Conservation (phyloP, 2,329 filamentous ascomycete genomes). For the Simplicillium aogashimaense region DNA sequence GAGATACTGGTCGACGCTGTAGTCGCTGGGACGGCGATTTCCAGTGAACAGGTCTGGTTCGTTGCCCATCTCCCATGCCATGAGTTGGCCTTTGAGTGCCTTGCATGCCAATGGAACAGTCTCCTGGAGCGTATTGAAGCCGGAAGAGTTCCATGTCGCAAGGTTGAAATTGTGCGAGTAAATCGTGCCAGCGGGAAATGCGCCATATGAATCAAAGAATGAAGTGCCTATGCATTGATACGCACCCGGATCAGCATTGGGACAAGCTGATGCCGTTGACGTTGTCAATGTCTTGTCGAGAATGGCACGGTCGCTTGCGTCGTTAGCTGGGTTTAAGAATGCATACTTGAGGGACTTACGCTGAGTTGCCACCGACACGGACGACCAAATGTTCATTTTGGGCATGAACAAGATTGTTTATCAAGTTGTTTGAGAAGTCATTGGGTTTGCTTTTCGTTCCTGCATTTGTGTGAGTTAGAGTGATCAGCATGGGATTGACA, state of each 20-base stretch:
- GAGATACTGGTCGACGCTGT: slow-evolving; percentile 8
- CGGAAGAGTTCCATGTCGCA: slow-evolving; percentile 12
- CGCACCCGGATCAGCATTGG: slow-evolving; percentile 12
- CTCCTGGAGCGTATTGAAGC: slow-evolving; percentile 11
- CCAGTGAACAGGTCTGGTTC: slow-evolving; percentile 13
- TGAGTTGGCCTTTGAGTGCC: slow-evolving; percentile 12
- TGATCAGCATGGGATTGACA: not conserved
- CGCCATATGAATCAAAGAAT: slow-evolving; percentile 14
- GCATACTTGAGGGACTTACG: slow-evolving; percentile 4
- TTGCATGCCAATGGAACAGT: slow-evolving; percentile 14
- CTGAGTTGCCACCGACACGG: slow-evolving; percentile 12
- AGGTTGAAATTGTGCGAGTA: slow-evolving; percentile 15
- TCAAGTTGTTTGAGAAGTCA: slow-evolving; percentile 10
- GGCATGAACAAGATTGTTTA: slow-evolving; percentile 9
- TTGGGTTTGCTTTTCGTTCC: slow-evolving; percentile 8
- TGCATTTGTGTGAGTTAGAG: not conserved
- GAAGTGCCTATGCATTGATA: slow-evolving; percentile 14
- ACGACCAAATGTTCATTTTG: slow-evolving; percentile 9
- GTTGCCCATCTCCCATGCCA: slow-evolving; percentile 13
- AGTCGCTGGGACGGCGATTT: slow-evolving; percentile 9
- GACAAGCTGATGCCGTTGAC: slow-evolving; percentile 10
- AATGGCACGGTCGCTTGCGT: slow-evolving; percentile 13
- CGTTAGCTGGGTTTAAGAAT: not conserved
- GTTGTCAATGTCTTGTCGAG: slow-evolving; percentile 11
- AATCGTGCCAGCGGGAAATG: slow-evolving; percentile 9